A percentile compares a stretch with the other conserved stretches of the same genome.
Evolutionary conservation across 495 filamentous ascomycete species (phyloP).

Genomic region (Pyrenopolyporus hunteri): DNA sequence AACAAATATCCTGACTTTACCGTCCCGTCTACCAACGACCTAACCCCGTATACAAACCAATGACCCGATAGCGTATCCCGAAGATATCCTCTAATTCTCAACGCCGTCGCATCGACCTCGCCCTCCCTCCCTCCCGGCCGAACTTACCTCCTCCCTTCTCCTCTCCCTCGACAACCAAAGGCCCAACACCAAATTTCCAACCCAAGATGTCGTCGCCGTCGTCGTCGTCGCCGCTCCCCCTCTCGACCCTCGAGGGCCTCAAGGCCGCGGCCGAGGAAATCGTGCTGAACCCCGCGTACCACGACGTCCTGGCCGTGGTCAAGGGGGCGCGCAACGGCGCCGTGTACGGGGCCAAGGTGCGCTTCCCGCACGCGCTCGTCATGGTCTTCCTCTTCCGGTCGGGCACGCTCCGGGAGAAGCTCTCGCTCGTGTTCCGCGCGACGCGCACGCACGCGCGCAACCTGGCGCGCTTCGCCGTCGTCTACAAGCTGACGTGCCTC

Average conservation of each 20-base stretch:
- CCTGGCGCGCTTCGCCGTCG: slow-evolving; percentile 83
- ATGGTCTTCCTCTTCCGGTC: slow-evolving; percentile 96
- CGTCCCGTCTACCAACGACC: background rate
- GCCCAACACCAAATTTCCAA: background rate
- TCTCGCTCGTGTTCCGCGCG: slow-evolving; percentile 76
- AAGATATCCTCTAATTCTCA: background rate
- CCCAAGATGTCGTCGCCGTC: background rate
- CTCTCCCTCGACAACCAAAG: background rate
- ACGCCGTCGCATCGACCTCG: background rate
- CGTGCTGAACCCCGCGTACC: slow-evolving; percentile 81
- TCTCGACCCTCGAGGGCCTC: slow-evolving; percentile 10
- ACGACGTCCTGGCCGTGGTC: slow-evolving; percentile 78
- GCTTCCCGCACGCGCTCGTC: slow-evolving; percentile 96
- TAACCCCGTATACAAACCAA: slow-evolving; percentile 1
- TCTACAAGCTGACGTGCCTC: slow-evolving; percentile 85
- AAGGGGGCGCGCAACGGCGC: slow-evolving; percentile 96
- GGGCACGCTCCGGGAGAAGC: slow-evolving; percentile 83
- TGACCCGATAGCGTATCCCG: slow-evolving; percentile 16
- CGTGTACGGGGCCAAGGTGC: slow-evolving; percentile 96
- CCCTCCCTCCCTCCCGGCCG: background rate
- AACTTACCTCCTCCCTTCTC: background rate
- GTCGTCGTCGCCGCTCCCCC: background rate
- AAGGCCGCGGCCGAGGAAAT: slow-evolving; percentile 66
- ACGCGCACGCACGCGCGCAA: slow-evolving; percentile 91
- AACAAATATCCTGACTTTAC: background rate